Evolutionary conservation across 148 eudicot genomes (phyloP).

Genomic region (Camellia japonica): DNA sequence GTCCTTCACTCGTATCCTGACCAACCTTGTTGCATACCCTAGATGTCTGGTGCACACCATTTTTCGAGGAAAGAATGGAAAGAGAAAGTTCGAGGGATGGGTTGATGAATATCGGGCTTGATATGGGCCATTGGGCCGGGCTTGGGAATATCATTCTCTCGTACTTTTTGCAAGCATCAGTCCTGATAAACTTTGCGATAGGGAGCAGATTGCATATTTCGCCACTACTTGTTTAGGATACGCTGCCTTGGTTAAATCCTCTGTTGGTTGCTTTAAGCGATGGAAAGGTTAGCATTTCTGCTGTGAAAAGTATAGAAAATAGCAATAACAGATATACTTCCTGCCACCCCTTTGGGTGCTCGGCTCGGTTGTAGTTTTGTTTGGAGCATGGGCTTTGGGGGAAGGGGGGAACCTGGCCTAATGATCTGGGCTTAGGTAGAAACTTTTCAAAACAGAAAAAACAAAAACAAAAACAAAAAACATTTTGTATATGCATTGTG

Average conservation of each 20-base stretch:
- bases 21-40: not conserved
- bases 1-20: conserved; percentile 53
- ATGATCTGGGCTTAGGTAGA: too few relatives aligned
- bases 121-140: too few relatives aligned
- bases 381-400: too few relatives aligned
- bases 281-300: conserved; percentile 6
- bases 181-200: not conserved
- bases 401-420: too few relatives aligned
- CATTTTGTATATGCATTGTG: too few relatives aligned
- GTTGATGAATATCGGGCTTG: not conserved
- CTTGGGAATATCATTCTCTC: not conserved
- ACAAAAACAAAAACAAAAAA: too few relatives aligned
- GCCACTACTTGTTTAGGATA: too few relatives aligned
- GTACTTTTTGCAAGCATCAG: not conserved
- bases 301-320: not conserved
- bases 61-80: conserved; percentile 1
- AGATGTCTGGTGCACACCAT: not conserved
- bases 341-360: not conserved
- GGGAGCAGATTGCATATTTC: not conserved
- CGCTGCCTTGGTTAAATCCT: not conserved
- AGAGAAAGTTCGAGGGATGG: not conserved
- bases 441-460: too few relatives aligned
- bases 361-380: too few relatives aligned
- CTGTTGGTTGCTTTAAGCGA: not conserved
- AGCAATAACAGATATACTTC: not conserved